Base-by-base conservation (phyloP, 371 early-diverging fungal genomes). In the Mucor velutinosus region DNA sequence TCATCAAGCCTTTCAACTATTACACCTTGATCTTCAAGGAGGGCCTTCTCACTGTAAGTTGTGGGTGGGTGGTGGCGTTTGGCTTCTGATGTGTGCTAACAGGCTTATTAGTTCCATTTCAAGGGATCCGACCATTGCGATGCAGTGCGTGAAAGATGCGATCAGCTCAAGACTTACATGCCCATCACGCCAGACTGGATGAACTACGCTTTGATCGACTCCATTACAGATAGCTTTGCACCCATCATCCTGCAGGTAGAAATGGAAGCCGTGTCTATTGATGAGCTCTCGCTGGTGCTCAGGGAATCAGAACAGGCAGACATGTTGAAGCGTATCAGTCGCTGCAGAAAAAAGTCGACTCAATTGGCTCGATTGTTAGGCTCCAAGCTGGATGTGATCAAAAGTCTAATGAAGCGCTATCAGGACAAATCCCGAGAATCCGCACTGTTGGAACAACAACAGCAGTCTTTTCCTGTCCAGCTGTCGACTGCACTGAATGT, bases 281-380 rank as follows among this genome's bases (percentile, higher is more conserved):
- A 96, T 71, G 96, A 96, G 62, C 81, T 96, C 1, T 94, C 94
- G 0, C 70, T 95, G 21, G 87, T 93, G 14, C 69, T 95, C 4
- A 80, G 69, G 19, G 80, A 89, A 62, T 79, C 84, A 3, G 95
- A 95, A 73, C 93, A 93, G 66, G 72, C 83, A 7, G 96, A 96
- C 75, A 95, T 96, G 95, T 74, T 96, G 39, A 82, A 90, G 51
- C 87, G 95, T 0, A 95, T 96, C 62, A 92, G 94, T 64, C 86
- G 86, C 7, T 92, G 91, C 17, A 83, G 96, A n/a, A 92, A 93
- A 66, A 80, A 85, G 23, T 91, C 94, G 1, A 92, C 91, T 71
- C 85, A 85, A 69, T 77, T 95, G 12, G 62, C 90, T 58, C 80
- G 95, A 1, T 76, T 96, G 32, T 73, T 96, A 35, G 81, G 76